These are phyloP conservation scores for Geotrichum restrictum DNA, from an alignment of 1,139 yeast genomes.

Conservation along the genomic window DNA sequence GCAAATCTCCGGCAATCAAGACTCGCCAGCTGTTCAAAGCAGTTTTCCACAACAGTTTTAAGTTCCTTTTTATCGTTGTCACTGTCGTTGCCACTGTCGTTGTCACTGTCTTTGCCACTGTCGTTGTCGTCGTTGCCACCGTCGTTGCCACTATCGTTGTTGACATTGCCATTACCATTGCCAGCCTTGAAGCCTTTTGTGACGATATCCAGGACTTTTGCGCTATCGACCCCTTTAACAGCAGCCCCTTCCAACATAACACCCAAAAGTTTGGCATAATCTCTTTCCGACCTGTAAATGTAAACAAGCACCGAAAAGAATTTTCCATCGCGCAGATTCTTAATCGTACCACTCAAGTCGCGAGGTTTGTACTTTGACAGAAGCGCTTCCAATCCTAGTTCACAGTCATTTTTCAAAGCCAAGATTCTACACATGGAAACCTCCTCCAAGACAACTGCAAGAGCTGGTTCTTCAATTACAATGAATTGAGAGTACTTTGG, in stretches of 20 bases:
- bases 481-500: slow-evolving; percentile 79
- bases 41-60: slow-evolving; percentile 23
- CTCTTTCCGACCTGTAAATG: slow-evolving; percentile 53
- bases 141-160: slow-evolving; percentile 23
- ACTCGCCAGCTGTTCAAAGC: slow-evolving; percentile 25
- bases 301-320: slow-evolving; percentile 57
- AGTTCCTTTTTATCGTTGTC: slow-evolving; percentile 5
- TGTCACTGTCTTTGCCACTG: too few species aligned
- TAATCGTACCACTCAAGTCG: slow-evolving; percentile 44
- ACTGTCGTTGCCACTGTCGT: too few species aligned
- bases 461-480: slow-evolving; percentile 55
- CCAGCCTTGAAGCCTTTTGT: slow-evolving; percentile 30
- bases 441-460: slow-evolving; percentile 47
- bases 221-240: slow-evolving; percentile 28
- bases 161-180: too few species aligned
- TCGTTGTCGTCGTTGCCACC: background rate
- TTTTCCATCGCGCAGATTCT: slow-evolving; percentile 50
- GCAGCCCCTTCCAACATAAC: too few species aligned
- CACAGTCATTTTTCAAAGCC: slow-evolving; percentile 54
- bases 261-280: slow-evolving; percentile 50
- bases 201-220: slow-evolving; percentile 30
- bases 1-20: slow-evolving; percentile 26
- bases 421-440: slow-evolving; percentile 45
- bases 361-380: slow-evolving; percentile 58
- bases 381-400: slow-evolving; percentile 65